Percentiles rank a stretch among this genome's conserved stretches.
These are phyloP conservation scores for Periconia digitata DNA, from an alignment of 2,329 filamentous ascomycete genomes.

Conservation along the genomic window DNA sequence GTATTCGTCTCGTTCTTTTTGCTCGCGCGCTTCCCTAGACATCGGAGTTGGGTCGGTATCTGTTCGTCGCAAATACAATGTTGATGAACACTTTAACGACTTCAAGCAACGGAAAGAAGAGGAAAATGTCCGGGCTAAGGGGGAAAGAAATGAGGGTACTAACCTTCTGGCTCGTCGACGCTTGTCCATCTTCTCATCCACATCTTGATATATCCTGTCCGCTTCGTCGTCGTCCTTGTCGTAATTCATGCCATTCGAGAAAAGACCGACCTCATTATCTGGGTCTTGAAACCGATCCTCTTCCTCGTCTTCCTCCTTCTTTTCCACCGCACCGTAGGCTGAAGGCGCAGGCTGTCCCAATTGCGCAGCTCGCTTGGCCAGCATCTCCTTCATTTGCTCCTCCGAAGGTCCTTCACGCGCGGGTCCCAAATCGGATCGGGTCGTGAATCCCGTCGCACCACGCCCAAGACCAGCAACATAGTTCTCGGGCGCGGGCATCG, in stretches of 20 bases:
- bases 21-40: conserved; percentile 89
- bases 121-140: conserved; percentile 1
- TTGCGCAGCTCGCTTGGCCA: conserved; percentile 88
- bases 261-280: conserved; percentile 94
- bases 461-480: conserved; percentile 92
- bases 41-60: conserved; percentile 71
- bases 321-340: conserved; percentile 69
- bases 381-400: conserved; percentile 96
- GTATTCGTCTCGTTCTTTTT: conserved; percentile 89
- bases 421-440: conserved; percentile 91
- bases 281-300: conserved; percentile 90
- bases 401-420: conserved; percentile 93
- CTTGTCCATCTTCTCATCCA: conserved; percentile 96
- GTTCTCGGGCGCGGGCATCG: conserved; percentile 68
- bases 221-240: conserved; percentile 98
- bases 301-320: conserved; percentile 73
- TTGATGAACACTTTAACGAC: conserved; percentile 61
- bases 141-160: conserved; percentile 49
- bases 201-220: conserved; percentile 90
- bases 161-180: conserved; percentile 84
- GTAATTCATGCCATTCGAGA: conserved; percentile 85
- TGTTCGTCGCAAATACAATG: conserved; percentile 65
- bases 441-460: conserved; percentile 97
- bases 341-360: conserved; percentile 72
- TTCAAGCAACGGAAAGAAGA: conserved; percentile 10